phyloP scores from a whole-genome alignment of 306 rosid species.

The Oxytropis ochrocephala region DNA sequence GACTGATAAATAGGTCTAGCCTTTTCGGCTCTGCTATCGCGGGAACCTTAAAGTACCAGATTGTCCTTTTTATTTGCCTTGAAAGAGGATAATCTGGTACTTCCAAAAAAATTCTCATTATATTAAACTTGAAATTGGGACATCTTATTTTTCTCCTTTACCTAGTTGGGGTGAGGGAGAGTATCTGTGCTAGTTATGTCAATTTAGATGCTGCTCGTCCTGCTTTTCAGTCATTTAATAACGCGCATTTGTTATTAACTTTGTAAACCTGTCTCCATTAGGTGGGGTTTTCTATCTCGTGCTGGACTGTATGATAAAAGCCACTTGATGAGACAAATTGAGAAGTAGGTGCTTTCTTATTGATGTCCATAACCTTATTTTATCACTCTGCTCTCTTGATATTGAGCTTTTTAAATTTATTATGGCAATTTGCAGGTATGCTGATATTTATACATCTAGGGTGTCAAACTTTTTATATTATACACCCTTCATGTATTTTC shows the following conservation, averaged over 20 bases:
- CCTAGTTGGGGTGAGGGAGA: too few species aligned
- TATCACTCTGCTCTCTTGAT: neutral
- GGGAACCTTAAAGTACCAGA: neutral
- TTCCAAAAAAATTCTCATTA: too few species aligned
- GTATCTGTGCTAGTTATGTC: neutral
- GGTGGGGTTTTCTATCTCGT: constrained; percentile 98
- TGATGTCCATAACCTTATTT: neutral
- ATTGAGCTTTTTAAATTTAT: neutral
- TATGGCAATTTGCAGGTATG: constrained; percentile 52
- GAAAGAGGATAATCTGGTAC: neutral
- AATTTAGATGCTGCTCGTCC: neutral
- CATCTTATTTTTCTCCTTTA: too few species aligned
- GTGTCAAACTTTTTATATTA: constrained; percentile 86
- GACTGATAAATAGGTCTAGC: neutral
- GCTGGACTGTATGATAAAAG: constrained; percentile 98
- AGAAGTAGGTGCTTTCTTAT: constrained; percentile 59
- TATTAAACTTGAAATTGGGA: too few species aligned
- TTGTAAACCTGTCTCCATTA: constrained; percentile 26
- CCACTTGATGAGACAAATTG: constrained; percentile 96
- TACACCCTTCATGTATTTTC: constrained; percentile 95
- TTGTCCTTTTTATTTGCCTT: neutral
- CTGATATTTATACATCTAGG: constrained; percentile 96
- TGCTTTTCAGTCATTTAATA: neutral
- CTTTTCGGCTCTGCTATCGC: neutral
- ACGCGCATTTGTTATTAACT: constrained; percentile 13